Evolutionary conservation across 768 basidiomycete genomes (phyloP).

Genomic region (Suillus cothurnatus): DNA sequence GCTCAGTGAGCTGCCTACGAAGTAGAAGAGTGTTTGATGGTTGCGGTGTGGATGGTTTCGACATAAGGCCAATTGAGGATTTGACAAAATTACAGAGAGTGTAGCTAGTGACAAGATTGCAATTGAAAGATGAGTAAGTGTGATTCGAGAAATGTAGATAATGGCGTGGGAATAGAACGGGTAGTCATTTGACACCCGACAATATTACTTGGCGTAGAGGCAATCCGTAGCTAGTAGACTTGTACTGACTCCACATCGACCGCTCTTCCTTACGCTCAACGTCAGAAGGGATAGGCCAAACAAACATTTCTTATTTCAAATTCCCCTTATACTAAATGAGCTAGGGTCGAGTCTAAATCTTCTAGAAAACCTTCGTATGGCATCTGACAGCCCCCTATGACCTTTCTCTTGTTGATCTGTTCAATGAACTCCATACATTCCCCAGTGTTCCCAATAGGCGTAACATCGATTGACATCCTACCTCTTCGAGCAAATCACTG

Average conservation of each 20-base stretch:
- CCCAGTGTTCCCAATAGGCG: no score
- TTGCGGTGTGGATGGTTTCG: conserved; percentile 43
- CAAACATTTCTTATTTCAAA: not conserved
- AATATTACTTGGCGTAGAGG: not conserved
- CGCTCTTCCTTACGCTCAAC: not conserved
- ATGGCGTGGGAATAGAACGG: not conserved
- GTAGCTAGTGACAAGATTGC: conserved; percentile 1
- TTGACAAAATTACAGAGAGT: not conserved
- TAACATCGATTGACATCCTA: not conserved
- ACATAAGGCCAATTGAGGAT: conserved; percentile 36
- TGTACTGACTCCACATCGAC: no score
- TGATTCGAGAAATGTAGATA: not conserved
- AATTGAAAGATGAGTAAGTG: not conserved
- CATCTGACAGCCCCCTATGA: no score
- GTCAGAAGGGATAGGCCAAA: not conserved
- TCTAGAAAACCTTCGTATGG: no score
- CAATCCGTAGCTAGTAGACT: not conserved
- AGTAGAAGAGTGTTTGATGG: conserved; percentile 57
- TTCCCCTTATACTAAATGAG: not conserved
- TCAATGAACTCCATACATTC: no score
- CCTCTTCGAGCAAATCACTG: not conserved
- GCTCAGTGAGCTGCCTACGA: conserved; percentile 77
- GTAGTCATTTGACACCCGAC: not conserved
- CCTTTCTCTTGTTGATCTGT: no score
- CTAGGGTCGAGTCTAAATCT: not conserved